Evolutionary conservation across 257 asterid genomes (phyloP).

Genomic region (Nicotiana paniculata): DNA sequence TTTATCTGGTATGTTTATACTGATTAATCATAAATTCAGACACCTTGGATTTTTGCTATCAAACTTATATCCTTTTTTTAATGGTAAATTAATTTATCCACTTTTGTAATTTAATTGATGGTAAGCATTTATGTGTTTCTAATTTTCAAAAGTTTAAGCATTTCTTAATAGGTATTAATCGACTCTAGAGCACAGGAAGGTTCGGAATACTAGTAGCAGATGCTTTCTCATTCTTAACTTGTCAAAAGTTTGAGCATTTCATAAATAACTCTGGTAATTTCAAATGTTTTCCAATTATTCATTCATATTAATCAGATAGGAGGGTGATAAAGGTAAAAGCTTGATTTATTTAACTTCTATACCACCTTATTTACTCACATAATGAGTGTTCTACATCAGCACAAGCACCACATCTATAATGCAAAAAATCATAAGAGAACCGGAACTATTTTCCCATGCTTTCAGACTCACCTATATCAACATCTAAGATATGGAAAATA

Average conservation of each 20-base stretch:
- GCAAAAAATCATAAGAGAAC: conserved; percentile 19
- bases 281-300: background rate
- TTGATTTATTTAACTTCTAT: background rate
- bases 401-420: conserved; percentile 9
- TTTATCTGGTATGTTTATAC: background rate
- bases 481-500: conserved; percentile 30
- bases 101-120: background rate
- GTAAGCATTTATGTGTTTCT: background rate
- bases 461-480: conserved; percentile 36
- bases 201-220: background rate
- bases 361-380: conserved; percentile 12
- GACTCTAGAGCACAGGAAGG: background rate
- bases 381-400: conserved; percentile 4
- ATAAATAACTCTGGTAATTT: background rate
- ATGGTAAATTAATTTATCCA: background rate
- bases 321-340: background rate
- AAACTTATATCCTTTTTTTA: background rate
- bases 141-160: background rate
- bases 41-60: background rate
- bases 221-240: background rate
- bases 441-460: conserved; percentile 19
- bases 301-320: background rate
- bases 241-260: background rate
- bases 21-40: background rate
- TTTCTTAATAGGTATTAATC: background rate